Evolutionary conservation across 306 rosid species (phyloP).

Genomic region (Malus orientalis): DNA sequence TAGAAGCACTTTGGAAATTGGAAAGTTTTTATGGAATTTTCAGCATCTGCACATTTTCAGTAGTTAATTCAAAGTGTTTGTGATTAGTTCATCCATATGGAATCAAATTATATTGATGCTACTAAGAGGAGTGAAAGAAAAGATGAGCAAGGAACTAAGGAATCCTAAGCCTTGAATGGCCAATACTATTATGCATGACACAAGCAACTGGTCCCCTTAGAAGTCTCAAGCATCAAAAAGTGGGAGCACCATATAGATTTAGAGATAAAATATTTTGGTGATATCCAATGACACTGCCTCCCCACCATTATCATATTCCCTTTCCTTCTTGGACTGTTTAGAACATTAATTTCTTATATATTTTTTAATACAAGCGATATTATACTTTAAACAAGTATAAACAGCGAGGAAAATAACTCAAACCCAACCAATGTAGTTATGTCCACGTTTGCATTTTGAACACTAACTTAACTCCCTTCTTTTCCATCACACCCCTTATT

Average conservation of each 20-base stretch:
- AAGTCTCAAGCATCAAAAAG: slow-evolving; percentile 33
- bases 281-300: slow-evolving; percentile 30
- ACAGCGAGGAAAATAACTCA: no score
- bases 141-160: slow-evolving; percentile 33
- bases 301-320: slow-evolving; percentile 10
- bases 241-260: slow-evolving; percentile 31
- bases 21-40: background rate
- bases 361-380: no score
- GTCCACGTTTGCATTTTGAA: background rate
- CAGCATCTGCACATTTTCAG: background rate
- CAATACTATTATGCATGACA: slow-evolving; percentile 23
- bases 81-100: background rate
- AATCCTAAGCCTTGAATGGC: slow-evolving; percentile 37
- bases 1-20: background rate
- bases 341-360: background rate
- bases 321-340: background rate
- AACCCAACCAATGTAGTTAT: no score
- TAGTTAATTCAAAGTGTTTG: background rate
- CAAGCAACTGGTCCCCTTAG: slow-evolving; percentile 33
- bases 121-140: slow-evolving; percentile 13
- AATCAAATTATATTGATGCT: slow-evolving; percentile 4
- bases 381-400: background rate
- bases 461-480: background rate
- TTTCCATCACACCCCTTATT: slow-evolving; percentile 15
- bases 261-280: slow-evolving; percentile 17